Evolutionary conservation across 2,329 filamentous ascomycete genomes (phyloP), one percentile per base, ranked within the genome.

Genomic region (Trichoderma lentiforme): DNA sequence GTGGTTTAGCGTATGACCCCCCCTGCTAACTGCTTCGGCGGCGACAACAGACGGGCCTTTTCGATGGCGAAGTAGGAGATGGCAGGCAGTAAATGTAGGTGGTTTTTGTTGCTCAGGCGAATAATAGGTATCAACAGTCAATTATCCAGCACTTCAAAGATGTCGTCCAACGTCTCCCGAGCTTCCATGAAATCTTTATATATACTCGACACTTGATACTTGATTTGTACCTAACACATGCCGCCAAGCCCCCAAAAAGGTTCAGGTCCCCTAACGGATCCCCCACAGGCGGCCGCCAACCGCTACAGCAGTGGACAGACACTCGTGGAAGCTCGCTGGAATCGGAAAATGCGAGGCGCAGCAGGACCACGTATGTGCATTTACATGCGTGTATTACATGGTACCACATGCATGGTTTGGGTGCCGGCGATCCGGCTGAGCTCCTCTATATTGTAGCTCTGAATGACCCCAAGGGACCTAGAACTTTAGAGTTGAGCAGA

Each of bases 351-450:
- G 36, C 28, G 66, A 69, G 66, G 66, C 66, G 66, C 66, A 69
- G 66, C 66, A 18, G 56, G 56, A 61, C 66, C 66, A 69, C 66
- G 66, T 69, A 67, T 67, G 63, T 51, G 43, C n/a, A 58, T 32
- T 9, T 58, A 32, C 56, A 61, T 36, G 32, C 21, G 30, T 34
- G 58, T 26, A 61, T 36, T 61, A 36, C n/a, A 53, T 47, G 66
- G 9, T 11, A 26, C 15, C 5, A 18, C 39, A 47, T 6, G 36
- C 66, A 60, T 60, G 36, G 34, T 43, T 34, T 51, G 14, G 18
- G 56, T 60, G 36, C 66, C 66, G 66, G 65, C 53, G 36, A 60
- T 60, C 66, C 66, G 66, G 9, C 18, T 11, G 43, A 51, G 43
- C 43, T 51, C 9, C 43, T 51, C n/a, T 51, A 21, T 21, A 8